Base-by-base conservation (phyloP, 2,329 filamentous ascomycete species). In the Corynespora cassiicola region DNA sequence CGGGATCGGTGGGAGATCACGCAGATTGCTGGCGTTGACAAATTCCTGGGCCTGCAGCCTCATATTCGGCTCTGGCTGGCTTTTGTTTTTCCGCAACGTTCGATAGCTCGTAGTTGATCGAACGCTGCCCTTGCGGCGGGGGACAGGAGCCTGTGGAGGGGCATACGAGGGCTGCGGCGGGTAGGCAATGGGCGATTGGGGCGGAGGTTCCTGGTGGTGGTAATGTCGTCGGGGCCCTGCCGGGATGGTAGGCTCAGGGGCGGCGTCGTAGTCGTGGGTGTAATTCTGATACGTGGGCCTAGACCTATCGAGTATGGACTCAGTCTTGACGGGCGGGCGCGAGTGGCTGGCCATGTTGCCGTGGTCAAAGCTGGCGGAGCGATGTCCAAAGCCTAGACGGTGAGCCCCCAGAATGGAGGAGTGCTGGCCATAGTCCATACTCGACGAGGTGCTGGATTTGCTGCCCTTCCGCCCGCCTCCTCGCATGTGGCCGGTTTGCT, bases 201-300 rank as follows among this genome's bases (percentile, higher is more conserved):
- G 62, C 58, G 22, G 64, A 39, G 69, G 56, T 16, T 74, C 70
- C 26, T 69, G 71, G 29, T 68, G 56, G n/a, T n/a, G n/a, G n/a
- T n/a, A n/a, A n/a, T n/a, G n/a, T 50, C 79, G 73, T 47, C 90
- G 82, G 39, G 91, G 89, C 5, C 91, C 91, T 31, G 79, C 86
- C 21, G 89, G 90, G 22, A 96, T 78, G 18, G 84, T 91, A 5
- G 92, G 92, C 23, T 86, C 92, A 10, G 92, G 91, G 17, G 90
- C 91, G 34, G 90, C 87, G 63, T 94, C 87, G 69, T 86, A 84
- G 55, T 86, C 81, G 54, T 78, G 74, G 51, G 77, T 73, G 57
- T 79, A 72, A 24, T 66, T 65, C 32, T 68, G 65, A 23, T 71
- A 70, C n/a, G 69, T 63, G 6, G 70, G 63, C 24, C 72, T 63